Percentiles rank a stretch among this genome's conserved stretches.
These are phyloP conservation scores for Thymus mandschuricus DNA, from an alignment of 257 asterid species.

Conservation along the genomic window DNA sequence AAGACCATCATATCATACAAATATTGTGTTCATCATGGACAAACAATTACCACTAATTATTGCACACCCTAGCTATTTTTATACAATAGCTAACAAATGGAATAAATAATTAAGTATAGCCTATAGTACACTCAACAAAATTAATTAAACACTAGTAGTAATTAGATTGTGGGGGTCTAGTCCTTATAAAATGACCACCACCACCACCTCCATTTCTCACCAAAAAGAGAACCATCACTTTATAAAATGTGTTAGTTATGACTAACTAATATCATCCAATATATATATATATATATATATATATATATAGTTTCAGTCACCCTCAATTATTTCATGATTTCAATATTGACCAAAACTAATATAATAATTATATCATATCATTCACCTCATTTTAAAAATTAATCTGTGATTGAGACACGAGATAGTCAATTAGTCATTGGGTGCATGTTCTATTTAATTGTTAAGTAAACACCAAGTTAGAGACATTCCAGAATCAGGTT, in stretches of 20 bases:
- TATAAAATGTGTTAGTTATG: constrained; percentile 5
- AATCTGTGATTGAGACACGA: background rate
- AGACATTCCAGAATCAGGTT: background rate
- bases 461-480: background rate
- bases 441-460: background rate
- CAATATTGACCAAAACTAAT: constrained; percentile 26
- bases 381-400: background rate
- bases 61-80: no score
- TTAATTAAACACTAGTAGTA: no score
- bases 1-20: background rate
- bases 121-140: no score
- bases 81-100: no score
- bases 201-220: constrained; percentile 9
- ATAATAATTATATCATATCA: constrained; percentile 27
- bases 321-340: constrained; percentile 36
- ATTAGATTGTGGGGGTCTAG: constrained; percentile 14
- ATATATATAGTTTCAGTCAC: no score
- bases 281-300: no score
- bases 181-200: no score
- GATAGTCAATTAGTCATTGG: constrained; percentile 11
- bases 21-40: no score
- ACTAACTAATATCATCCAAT: background rate
- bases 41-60: no score
- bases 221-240: constrained; percentile 1
- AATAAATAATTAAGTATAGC: no score